These are phyloP conservation scores for Pseudopithomyces maydicus DNA, from an alignment of 2,329 filamentous ascomycete genomes.

Conservation along the genomic window DNA sequence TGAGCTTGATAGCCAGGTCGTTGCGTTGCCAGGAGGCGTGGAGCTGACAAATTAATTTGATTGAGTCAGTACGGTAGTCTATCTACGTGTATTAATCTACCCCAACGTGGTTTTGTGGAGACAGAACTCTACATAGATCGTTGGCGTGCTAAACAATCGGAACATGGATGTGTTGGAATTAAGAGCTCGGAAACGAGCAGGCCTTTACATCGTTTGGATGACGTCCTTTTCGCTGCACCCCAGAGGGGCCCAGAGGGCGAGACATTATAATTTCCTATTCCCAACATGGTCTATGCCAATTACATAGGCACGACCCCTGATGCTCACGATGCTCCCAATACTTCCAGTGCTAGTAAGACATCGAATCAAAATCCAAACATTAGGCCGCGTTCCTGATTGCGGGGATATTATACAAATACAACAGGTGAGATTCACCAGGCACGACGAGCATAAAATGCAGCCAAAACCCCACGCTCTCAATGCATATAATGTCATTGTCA, in stretches of 20 bases:
- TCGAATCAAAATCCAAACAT: background rate
- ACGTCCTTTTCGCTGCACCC: no score
- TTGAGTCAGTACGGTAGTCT: no score
- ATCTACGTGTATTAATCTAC: no score
- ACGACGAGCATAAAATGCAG: background rate
- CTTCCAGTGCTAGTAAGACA: background rate
- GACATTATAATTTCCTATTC: no score
- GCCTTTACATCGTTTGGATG: no score
- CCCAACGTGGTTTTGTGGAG: no score
- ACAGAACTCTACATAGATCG: no score
- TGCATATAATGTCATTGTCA: background rate
- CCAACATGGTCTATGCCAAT: no score
- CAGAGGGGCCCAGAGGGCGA: no score
- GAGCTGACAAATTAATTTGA: slow-evolving; percentile 14
- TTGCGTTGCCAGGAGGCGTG: slow-evolving; percentile 52
- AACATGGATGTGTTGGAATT: no score
- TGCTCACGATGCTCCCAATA: background rate
- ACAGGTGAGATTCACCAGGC: background rate
- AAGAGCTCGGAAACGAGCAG: no score
- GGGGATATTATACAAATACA: slow-evolving; percentile 2
- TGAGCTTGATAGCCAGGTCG: slow-evolving; percentile 51
- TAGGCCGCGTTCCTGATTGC: background rate
- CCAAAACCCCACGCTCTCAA: background rate
- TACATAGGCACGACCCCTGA: background rate
- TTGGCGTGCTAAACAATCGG: no score